Evolutionary conservation across 257 asterid species (phyloP).

Genomic region (Solanum sitiens): DNA sequence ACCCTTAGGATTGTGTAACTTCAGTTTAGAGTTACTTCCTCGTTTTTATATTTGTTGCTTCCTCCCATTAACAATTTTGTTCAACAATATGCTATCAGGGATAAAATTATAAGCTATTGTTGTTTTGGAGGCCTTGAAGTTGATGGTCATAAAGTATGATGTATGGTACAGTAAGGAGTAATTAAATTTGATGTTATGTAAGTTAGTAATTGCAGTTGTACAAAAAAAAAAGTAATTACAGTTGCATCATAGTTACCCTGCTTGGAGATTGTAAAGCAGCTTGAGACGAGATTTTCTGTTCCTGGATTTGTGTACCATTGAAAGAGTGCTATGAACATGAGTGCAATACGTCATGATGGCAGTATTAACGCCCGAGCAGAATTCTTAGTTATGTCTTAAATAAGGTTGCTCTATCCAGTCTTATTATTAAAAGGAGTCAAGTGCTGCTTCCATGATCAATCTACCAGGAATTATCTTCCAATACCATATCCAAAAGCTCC

Average conservation of each 20-base stretch:
- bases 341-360: background rate
- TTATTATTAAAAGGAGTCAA: background rate
- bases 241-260: background rate
- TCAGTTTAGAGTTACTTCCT: background rate
- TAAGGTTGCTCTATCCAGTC: background rate
- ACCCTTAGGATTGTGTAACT: background rate
- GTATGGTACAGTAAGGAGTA: background rate
- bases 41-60: background rate
- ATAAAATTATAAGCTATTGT: background rate
- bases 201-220: background rate
- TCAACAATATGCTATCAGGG: background rate
- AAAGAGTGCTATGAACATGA: background rate
- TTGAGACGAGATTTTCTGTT: background rate
- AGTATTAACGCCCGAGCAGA: background rate
- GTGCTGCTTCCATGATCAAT: background rate
- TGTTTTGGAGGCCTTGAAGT: background rate
- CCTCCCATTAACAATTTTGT: background rate
- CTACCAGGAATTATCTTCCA: constrained; percentile 1
- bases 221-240: background rate
- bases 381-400: background rate
- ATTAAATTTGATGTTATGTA: background rate
- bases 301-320: background rate
- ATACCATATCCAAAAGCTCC: background rate
- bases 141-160: background rate
- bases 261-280: background rate